Conservation (phyloP, 352 stramenopile species). For the Phytophthora vignae region DNA sequence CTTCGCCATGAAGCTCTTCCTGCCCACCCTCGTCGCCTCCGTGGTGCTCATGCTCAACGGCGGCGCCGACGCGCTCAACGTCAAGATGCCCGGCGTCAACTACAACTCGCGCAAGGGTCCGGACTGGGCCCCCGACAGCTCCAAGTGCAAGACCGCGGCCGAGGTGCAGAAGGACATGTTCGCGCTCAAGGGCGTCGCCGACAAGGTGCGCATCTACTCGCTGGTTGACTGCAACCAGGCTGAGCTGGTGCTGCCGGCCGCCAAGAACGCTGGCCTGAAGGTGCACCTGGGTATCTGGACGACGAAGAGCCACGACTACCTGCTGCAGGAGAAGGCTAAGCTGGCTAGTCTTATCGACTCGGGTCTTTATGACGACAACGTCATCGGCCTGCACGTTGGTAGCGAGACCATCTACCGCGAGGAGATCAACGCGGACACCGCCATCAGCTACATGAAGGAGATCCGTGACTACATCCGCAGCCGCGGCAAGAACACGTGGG, state of each 20-base stretch:
- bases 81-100: conserved; percentile 69
- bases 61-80: conserved; percentile 41
- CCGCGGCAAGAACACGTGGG: conserved; percentile 42
- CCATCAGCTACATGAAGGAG: conserved; percentile 55
- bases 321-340: conserved; percentile 46
- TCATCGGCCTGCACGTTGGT: conserved; percentile 58
- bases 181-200: conserved; percentile 41
- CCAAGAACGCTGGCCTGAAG: conserved; percentile 45
- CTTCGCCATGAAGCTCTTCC: conserved; percentile 32
- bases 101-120: conserved; percentile 66
- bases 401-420: conserved; percentile 74
- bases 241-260: conserved; percentile 42
- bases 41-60: conserved; percentile 21
- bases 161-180: conserved; percentile 30
- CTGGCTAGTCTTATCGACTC: conserved; percentile 42
- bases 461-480: conserved; percentile 47
- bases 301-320: conserved; percentile 29
- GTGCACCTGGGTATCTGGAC: conserved; percentile 69
- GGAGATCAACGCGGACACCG: conserved; percentile 43
- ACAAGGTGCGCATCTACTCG: conserved; percentile 69
- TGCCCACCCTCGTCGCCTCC: conserved; percentile 13
- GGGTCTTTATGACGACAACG: conserved; percentile 49
- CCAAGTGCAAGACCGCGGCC: conserved; percentile 47
- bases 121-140: conserved; percentile 40
- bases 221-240: conserved; percentile 54